These are phyloP conservation scores for Pyricularia sp. DNA, from an alignment of 2,329 filamentous ascomycete genomes.

Conservation along the genomic window DNA sequence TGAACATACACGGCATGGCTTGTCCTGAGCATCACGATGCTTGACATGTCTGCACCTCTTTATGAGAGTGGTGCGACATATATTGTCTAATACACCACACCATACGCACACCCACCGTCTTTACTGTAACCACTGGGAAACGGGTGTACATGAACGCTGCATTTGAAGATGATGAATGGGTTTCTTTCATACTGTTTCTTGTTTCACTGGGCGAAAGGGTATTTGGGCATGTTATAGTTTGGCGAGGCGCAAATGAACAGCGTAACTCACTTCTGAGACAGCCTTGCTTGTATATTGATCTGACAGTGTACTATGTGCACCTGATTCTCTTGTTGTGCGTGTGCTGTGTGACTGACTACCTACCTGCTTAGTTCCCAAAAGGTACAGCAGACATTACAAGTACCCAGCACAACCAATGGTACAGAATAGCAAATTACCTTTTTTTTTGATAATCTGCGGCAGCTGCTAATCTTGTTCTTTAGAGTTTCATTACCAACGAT, in stretches of 20 bases:
- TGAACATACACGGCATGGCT: neutral
- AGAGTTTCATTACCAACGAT: too few relatives aligned
- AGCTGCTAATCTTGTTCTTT: too few relatives aligned
- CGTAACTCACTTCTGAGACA: neutral
- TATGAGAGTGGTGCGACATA: neutral
- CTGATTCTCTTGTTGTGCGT: neutral
- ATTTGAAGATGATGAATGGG: neutral
- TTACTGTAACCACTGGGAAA: neutral
- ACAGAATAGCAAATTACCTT: too few relatives aligned
- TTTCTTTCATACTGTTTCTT: neutral
- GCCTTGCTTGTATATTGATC: neutral
- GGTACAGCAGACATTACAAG: too few relatives aligned
- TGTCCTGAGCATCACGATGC: neutral
- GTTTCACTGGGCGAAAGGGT: neutral
- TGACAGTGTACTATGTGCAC: neutral
- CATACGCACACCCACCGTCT: neutral
- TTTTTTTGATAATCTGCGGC: too few relatives aligned
- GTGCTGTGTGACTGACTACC: neutral
- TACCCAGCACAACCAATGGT: too few relatives aligned
- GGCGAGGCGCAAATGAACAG: neutral
- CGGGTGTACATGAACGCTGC: neutral
- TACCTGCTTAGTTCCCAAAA: too few relatives aligned
- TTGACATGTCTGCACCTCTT: neutral
- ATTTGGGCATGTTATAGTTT: neutral
- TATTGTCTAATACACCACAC: neutral